Conservation (phyloP, 2,329 filamentous ascomycete species). For the Boeremia lycopersici region DNA sequence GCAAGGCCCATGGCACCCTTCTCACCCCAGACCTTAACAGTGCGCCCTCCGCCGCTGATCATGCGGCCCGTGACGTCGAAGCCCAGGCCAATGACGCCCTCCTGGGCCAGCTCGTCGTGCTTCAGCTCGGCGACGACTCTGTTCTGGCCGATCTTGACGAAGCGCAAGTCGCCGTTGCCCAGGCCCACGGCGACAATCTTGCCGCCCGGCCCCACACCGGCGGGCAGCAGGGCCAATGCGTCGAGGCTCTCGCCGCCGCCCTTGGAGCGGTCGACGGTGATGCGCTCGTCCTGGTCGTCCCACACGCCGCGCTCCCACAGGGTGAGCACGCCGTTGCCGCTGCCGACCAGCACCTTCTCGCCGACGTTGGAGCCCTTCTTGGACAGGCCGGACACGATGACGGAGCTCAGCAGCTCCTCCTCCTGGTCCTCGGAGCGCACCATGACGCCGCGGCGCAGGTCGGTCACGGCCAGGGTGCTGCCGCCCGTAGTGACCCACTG, state of each 20-base stretch:
- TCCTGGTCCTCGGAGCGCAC: constrained; percentile 93
- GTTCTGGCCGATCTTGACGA: constrained; percentile 76
- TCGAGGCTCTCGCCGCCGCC: constrained; percentile 81
- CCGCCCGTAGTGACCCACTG: constrained; percentile 95
- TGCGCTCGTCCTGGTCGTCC: constrained; percentile 92
- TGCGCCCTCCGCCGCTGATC: constrained; percentile 85
- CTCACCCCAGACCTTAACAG: constrained; percentile 89
- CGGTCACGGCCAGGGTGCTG: constrained; percentile 87
- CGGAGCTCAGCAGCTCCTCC: constrained; percentile 84
- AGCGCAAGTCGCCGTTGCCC: constrained; percentile 77
- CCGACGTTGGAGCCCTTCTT: constrained; percentile 73
- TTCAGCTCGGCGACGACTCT: constrained; percentile 70
- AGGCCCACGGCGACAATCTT: constrained; percentile 81
- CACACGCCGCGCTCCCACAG: constrained; percentile 93
- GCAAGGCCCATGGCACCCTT: constrained; percentile 63
- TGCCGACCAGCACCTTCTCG: constrained; percentile 76
- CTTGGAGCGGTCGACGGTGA: constrained; percentile 70
- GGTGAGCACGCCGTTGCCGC: constrained; percentile 80
- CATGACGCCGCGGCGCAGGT: constrained; percentile 83
- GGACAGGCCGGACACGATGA: constrained; percentile 77
- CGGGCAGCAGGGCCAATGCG: constrained; percentile 73
- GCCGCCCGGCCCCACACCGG: constrained; percentile 67
- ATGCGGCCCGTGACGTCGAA: constrained; percentile 87
- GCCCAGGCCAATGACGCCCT: constrained; percentile 79
- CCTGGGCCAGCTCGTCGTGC: constrained; percentile 76